Percentiles rank a stretch among this genome's conserved stretches.
Evolutionary conservation across 495 filamentous ascomycete species (phyloP).

Genomic region (Aspergillus sparsus): DNA sequence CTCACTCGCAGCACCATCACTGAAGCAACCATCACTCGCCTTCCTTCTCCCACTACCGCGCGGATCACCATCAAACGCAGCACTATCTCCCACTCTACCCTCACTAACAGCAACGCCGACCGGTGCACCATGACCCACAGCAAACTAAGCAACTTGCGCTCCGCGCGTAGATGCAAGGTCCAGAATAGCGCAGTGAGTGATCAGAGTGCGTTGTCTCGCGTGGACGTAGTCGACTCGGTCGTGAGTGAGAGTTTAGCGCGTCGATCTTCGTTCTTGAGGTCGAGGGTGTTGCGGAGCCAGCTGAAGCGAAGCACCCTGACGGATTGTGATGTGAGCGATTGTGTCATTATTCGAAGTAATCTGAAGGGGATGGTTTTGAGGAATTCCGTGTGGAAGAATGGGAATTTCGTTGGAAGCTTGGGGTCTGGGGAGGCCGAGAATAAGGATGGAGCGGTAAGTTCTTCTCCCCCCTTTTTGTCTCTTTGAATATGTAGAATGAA

Average conservation of each 20-base stretch:
- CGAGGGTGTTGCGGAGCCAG: constrained; percentile 19
- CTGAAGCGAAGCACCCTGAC: constrained; percentile 22
- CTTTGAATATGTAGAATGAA: too few species aligned
- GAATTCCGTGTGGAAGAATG: constrained; percentile 40
- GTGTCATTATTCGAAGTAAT: constrained; percentile 29
- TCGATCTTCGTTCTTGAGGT: constrained; percentile 15
- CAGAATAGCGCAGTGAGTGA: constrained; percentile 25
- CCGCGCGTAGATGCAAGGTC: constrained; percentile 23
- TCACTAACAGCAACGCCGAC: constrained; percentile 22
- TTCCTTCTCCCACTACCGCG: background rate
- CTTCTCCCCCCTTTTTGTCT: background rate
- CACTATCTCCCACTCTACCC: constrained; percentile 24
- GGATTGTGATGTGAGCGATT: constrained; percentile 37
- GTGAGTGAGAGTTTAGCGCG: constrained; percentile 25
- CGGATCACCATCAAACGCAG: constrained; percentile 24
- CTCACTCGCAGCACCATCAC: constrained; percentile 20
- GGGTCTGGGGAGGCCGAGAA: constrained; percentile 22
- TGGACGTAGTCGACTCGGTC: constrained; percentile 23
- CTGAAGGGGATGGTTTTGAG: constrained; percentile 37
- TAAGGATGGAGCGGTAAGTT: constrained; percentile 21
- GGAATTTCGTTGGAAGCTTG: constrained; percentile 33
- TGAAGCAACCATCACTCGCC: constrained; percentile 7
- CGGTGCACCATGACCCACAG: constrained; percentile 24
- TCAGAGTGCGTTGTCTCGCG: constrained; percentile 20
- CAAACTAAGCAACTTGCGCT: constrained; percentile 21